A percentile compares a stretch with the other conserved stretches of the same genome.
These are phyloP conservation scores for Aspergillus pseudotamarii DNA, from an alignment of 2,329 filamentous ascomycete genomes.

Conservation along the genomic window DNA sequence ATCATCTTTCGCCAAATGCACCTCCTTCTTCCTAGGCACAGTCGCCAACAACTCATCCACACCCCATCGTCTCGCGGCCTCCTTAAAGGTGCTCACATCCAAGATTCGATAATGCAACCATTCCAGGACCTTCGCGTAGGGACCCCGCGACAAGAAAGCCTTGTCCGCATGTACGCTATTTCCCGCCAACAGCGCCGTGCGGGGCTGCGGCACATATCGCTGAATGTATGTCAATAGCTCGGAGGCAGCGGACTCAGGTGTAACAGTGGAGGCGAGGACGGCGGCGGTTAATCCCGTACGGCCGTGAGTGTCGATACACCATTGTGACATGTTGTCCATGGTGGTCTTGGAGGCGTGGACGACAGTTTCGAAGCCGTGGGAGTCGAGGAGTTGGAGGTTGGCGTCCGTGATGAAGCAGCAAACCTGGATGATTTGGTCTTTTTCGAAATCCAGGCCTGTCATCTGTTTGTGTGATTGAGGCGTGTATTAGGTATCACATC, in stretches of 20 bases:
- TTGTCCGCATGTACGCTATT: conserved; percentile 92
- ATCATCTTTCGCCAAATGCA: conserved; percentile 84
- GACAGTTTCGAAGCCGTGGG: conserved; percentile 75
- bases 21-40: conserved; percentile 71
- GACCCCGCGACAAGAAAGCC: conserved; percentile 73
- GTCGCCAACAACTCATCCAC: conserved; percentile 60
- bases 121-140: conserved; percentile 72
- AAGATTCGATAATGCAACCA: conserved; percentile 88
- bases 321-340: conserved; percentile 80
- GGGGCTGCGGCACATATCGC: conserved; percentile 66
- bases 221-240: conserved; percentile 78
- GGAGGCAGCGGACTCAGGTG: conserved; percentile 70
- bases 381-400: conserved; percentile 74
- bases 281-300: conserved; percentile 78
- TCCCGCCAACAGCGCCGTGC: conserved; percentile 76
- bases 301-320: conserved; percentile 82
- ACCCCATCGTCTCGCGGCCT: conserved; percentile 83
- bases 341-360: conserved; percentile 72
- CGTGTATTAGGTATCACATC: background rate
- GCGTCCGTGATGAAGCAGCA: conserved; percentile 88
- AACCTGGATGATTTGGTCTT: conserved; percentile 85
- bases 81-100: conserved; percentile 91
- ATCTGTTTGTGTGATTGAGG: conserved; percentile 60
- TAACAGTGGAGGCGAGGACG: conserved; percentile 73
- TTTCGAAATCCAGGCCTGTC: conserved; percentile 80